Percentiles rank a stretch among this genome's conserved stretches.
phyloP scores from a whole-genome alignment of 1,284 basidiomycete genomes.

The Ustilago crameri region DNA sequence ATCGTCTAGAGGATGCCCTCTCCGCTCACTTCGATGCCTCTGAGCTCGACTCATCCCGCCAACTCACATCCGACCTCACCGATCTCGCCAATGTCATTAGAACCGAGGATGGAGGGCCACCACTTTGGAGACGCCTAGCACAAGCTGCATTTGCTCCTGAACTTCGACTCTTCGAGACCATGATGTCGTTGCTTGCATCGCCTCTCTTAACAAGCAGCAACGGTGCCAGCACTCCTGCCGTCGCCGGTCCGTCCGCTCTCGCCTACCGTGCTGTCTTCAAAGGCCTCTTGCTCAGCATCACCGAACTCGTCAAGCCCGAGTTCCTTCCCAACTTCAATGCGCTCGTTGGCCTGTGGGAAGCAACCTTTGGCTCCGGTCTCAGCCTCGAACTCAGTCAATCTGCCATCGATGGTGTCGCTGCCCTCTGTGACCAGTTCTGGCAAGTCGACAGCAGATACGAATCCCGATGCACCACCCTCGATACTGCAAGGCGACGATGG shows the following conservation, averaged over 20 bases:
- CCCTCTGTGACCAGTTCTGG: slow-evolving; percentile 83
- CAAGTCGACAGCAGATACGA: slow-evolving; percentile 76
- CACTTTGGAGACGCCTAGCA: slow-evolving; percentile 67
- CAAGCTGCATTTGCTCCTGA: slow-evolving; percentile 66
- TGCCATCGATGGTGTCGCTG: slow-evolving; percentile 74
- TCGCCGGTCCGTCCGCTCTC: slow-evolving; percentile 82
- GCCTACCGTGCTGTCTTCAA: slow-evolving; percentile 85
- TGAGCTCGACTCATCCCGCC: slow-evolving; percentile 47
- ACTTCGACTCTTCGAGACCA: slow-evolving; percentile 59
- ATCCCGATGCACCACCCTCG: slow-evolving; percentile 75
- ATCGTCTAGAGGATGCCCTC: slow-evolving; percentile 63
- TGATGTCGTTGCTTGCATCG: slow-evolving; percentile 61
- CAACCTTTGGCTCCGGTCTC: slow-evolving; percentile 75
- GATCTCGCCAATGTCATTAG: slow-evolving; percentile 39
- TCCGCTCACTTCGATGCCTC: slow-evolving; percentile 27
- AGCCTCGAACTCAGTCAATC: slow-evolving; percentile 39
- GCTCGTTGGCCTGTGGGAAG: slow-evolving; percentile 81
- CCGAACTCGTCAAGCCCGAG: slow-evolving; percentile 80
- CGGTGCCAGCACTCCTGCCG: slow-evolving; percentile 65
- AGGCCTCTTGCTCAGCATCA: slow-evolving; percentile 75
- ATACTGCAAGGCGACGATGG: slow-evolving; percentile 81
- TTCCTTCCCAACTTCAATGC: slow-evolving; percentile 72
- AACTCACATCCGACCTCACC: slow-evolving; percentile 22
- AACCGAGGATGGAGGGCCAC: slow-evolving; percentile 56
- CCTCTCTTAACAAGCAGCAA: slow-evolving; percentile 62